Evolutionary conservation across 2,329 filamentous ascomycete genomes (phyloP).

Genomic region (Hysterium pulicare): DNA sequence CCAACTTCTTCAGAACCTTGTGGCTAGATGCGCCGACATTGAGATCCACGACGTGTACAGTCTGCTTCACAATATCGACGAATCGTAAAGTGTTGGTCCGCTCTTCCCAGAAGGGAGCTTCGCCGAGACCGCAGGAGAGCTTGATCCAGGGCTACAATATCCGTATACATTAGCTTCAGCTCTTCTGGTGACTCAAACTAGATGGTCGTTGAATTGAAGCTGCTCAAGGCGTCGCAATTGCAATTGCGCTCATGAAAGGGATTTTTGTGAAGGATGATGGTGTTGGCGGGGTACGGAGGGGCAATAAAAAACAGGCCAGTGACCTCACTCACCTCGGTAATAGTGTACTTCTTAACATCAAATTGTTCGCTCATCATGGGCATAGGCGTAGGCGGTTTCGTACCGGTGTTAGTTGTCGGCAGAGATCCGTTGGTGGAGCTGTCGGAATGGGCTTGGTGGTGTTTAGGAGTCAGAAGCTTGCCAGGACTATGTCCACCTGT

Average conservation of each 20-base stretch:
- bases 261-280: background rate
- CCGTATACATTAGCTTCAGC: background rate
- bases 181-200: background rate
- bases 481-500: constrained; percentile 14
- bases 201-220: background rate
- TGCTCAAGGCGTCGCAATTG: too few species aligned
- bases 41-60: constrained; percentile 69
- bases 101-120: constrained; percentile 72
- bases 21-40: constrained; percentile 58
- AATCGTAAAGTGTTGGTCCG: constrained; percentile 66
- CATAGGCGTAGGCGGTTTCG: constrained; percentile 10
- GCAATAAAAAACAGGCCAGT: background rate
- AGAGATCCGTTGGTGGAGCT: constrained; percentile 8
- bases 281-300: background rate
- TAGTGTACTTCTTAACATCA: constrained; percentile 31
- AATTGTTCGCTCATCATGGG: constrained; percentile 1
- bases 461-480: too few species aligned
- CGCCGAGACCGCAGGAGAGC: constrained; percentile 64
- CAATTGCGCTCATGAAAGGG: too few species aligned
- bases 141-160: constrained; percentile 51
- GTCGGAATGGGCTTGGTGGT: constrained; percentile 11
- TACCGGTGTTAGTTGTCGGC: constrained; percentile 10
- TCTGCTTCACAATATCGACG: constrained; percentile 77
- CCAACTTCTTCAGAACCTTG: constrained; percentile 54
- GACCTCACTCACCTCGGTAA: constrained; percentile 28